Evolutionary conservation across 257 asterid genomes (phyloP).

Genomic region (Nicotiana tomentosiformis): DNA sequence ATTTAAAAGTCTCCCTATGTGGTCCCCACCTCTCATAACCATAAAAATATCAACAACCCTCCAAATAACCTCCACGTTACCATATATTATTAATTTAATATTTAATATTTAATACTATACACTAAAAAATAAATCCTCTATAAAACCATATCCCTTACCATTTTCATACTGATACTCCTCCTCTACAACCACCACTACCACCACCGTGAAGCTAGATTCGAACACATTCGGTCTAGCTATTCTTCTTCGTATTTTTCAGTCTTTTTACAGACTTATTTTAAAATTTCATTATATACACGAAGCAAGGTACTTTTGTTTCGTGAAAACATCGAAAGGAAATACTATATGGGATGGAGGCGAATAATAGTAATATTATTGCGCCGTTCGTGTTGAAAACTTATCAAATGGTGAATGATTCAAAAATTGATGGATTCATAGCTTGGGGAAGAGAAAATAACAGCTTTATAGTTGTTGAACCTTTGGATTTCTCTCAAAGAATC

Average conservation of each 20-base stretch:
- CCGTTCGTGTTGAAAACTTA: slow-evolving; percentile 83
- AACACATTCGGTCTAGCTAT: no score
- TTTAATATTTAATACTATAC: neutral
- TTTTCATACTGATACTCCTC: slow-evolving; percentile 8
- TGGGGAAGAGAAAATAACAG: slow-evolving; percentile 70
- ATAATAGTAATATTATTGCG: slow-evolving; percentile 24
- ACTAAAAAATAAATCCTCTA: slow-evolving; percentile 7
- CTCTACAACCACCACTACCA: neutral
- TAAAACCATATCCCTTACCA: slow-evolving; percentile 9
- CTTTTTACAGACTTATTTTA: no score
- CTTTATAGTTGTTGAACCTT: slow-evolving; percentile 61
- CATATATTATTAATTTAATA: slow-evolving; percentile 9
- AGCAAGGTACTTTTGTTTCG: no score
- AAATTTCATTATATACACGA: no score
- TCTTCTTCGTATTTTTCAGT: no score
- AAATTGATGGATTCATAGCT: slow-evolving; percentile 42
- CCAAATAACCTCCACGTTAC: slow-evolving; percentile 24
- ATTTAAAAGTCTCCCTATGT: neutral
- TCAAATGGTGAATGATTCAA: slow-evolving; percentile 74
- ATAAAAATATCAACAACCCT: slow-evolving; percentile 19
- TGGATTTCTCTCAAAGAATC: slow-evolving; percentile 60
- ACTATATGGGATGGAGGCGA: slow-evolving; percentile 35
- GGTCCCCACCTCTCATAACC: slow-evolving; percentile 4
- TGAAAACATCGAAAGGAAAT: neutral
- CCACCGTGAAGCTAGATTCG: neutral